Conservation (phyloP, 495 filamentous ascomycete species). For the Corynascus novoguineensis region DNA sequence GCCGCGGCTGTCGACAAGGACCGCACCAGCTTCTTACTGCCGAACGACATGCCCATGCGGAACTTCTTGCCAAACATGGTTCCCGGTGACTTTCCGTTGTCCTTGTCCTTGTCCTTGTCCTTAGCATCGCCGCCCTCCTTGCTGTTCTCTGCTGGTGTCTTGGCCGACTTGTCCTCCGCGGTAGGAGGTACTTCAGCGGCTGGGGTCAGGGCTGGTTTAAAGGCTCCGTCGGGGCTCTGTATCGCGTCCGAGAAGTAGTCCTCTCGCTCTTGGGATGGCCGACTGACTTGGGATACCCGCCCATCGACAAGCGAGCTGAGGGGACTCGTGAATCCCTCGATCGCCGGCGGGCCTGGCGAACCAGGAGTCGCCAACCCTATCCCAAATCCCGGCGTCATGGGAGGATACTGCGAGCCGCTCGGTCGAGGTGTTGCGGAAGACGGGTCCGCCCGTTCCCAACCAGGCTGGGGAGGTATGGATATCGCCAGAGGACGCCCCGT, state of each 20-base stretch:
- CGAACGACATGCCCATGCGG: slow-evolving; percentile 73
- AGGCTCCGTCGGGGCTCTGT: slow-evolving; percentile 30
- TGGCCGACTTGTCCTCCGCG: slow-evolving; percentile 32
- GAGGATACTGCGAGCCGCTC: slow-evolving; percentile 52
- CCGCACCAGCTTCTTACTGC: slow-evolving; percentile 72
- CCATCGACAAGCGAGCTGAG: slow-evolving; percentile 37
- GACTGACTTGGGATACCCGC: slow-evolving; percentile 27
- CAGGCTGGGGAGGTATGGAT: slow-evolving; percentile 55
- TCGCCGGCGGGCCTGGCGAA: slow-evolving; percentile 32
- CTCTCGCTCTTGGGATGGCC: slow-evolving; percentile 37
- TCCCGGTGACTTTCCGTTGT: slow-evolving; percentile 60
- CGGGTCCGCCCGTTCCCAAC: slow-evolving; percentile 40
- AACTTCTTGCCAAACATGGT: slow-evolving; percentile 82
- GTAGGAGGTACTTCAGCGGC: slow-evolving; percentile 17
- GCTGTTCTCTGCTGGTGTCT: slow-evolving; percentile 17
- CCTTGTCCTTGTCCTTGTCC: slow-evolving; percentile 62
- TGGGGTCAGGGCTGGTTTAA: slow-evolving; percentile 33
- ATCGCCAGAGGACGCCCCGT: slow-evolving; percentile 60
- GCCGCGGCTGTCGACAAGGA: slow-evolving; percentile 60
- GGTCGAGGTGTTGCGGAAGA: slow-evolving; percentile 58
- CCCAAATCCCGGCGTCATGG: slow-evolving; percentile 63
- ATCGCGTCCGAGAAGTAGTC: slow-evolving; percentile 47
- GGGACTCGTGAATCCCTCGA: slow-evolving; percentile 35
- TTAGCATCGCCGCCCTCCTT: slow-evolving; percentile 50
- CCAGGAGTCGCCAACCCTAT: slow-evolving; percentile 77